Evolutionary conservation across 2,329 filamentous ascomycete genomes (phyloP), one percentile per base, ranked within the genome.

Genomic region (Aspergillus novoparasiticus): DNA sequence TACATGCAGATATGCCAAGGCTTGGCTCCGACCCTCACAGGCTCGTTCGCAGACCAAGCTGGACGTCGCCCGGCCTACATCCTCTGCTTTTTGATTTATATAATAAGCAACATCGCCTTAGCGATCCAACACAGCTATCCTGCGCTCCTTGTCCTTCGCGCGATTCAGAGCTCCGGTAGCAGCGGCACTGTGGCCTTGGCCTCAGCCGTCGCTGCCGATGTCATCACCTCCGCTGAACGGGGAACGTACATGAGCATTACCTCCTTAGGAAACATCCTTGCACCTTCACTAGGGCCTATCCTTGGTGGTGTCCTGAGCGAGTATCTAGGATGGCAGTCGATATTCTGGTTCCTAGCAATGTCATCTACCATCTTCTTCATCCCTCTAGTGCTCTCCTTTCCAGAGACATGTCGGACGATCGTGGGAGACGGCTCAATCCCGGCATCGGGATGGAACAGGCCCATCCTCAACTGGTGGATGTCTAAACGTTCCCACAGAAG

Each of bases 281-380:
- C 79, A 0, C 82, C 82, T 6, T 80, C 82, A 0, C 64, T 86
- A 10, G 83, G 81, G 0, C 84, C 85, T 0, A 82, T 90, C 1
- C 78, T 91, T 2, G 89, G 89, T 19, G 90, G 89, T 0, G 66
- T 91, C 1, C 75, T 92, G 32, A 83, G 84, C 21, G 80, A 90
- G 68, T 89, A 85, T 66, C 82, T 89, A 0, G 86, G 87, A 23
- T 91, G 89, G 89, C 80, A 72, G 14, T 71, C 68, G 60, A 87
- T 90, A 61, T 91, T 91, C 71, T 90, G 88, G 88, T 89, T 90
- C 70, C 83, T 89, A 46, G 80, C 85, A 46, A 89, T 91, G 43
- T 78, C 77, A 5, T 70, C 76, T 0, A 75, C 70, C 4, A 73
- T 78, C 0, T 87, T 85, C 73, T 77, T 90, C 45, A 66, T 89